These are phyloP conservation scores for Leishmania turanica DNA, from an alignment of 208 protist genomes.

Conservation along the genomic window DNA sequence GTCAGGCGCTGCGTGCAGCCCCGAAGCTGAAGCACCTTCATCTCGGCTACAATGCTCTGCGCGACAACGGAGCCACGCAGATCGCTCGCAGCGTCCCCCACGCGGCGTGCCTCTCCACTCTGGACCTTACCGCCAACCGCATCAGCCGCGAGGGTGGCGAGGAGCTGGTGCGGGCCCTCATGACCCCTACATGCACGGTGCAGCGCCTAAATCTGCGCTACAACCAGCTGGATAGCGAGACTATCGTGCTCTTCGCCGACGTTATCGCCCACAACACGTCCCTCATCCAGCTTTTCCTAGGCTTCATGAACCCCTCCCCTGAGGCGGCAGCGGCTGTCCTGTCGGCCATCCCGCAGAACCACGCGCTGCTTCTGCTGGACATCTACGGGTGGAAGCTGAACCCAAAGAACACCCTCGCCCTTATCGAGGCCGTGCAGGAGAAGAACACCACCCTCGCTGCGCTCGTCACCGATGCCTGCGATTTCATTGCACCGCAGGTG, in stretches of 20 bases:
- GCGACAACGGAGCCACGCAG: constrained; percentile 71
- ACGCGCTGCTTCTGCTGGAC: constrained; percentile 77
- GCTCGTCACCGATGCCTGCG: constrained; percentile 81
- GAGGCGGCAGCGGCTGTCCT: constrained; percentile 65
- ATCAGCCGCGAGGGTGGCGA: constrained; percentile 72
- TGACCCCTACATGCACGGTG: constrained; percentile 59
- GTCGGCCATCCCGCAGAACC: constrained; percentile 54
- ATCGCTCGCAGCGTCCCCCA: constrained; percentile 64
- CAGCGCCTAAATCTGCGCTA: constrained; percentile 88
- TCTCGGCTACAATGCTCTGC: constrained; percentile 87
- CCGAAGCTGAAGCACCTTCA: constrained; percentile 86
- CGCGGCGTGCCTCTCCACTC: constrained; percentile 61
- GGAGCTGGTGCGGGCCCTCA: constrained; percentile 65
- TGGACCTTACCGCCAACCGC: constrained; percentile 89
- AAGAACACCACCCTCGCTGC: constrained; percentile 59
- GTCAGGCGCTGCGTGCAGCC: constrained; percentile 53
- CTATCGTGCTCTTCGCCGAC: constrained; percentile 64
- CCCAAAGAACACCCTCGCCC: constrained; percentile 31
- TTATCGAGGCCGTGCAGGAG: constrained; percentile 56
- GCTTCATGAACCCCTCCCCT: constrained; percentile 84
- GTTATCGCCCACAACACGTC: constrained; percentile 74
- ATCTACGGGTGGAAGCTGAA: constrained; percentile 86
- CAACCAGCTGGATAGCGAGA: constrained; percentile 81
- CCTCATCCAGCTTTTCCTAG: constrained; percentile 91
- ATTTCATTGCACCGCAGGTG: constrained; percentile 56